Evolutionary conservation across 495 filamentous ascomycete genomes (phyloP).

Genomic region (Penicillium crystallinum): DNA sequence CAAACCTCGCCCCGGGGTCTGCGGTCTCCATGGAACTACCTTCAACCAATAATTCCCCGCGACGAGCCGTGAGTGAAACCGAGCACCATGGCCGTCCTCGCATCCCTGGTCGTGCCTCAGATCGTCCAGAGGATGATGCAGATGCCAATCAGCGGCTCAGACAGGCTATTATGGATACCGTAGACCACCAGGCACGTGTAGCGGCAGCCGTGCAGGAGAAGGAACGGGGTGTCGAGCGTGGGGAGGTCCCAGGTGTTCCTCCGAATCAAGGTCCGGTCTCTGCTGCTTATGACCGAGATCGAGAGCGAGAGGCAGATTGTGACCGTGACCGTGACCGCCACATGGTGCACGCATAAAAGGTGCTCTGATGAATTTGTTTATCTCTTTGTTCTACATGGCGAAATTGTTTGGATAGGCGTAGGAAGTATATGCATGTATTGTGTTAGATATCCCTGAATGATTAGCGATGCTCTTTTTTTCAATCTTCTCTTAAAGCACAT

Average conservation of each 20-base stretch:
- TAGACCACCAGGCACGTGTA: constrained; percentile 38
- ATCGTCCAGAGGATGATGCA: constrained; percentile 34
- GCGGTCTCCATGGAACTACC: constrained; percentile 8
- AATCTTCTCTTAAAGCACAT: too few relatives aligned
- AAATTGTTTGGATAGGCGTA: constrained; percentile 3
- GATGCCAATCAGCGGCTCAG: constrained; percentile 43
- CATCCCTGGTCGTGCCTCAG: constrained; percentile 8
- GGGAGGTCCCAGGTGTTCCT: not conserved
- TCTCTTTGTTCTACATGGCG: constrained; percentile 13
- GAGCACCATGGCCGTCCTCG: constrained; percentile 23
- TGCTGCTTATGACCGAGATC: constrained; percentile 2
- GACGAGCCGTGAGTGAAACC: constrained; percentile 41
- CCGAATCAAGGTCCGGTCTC: not conserved
- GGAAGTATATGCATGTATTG: not conserved
- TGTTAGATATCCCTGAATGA: constrained; percentile 14
- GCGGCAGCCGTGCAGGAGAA: constrained; percentile 33
- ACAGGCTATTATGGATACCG: constrained; percentile 45
- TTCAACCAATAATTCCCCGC: constrained; percentile 27
- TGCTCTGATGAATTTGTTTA: constrained; percentile 2
- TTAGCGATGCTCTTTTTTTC: not conserved
- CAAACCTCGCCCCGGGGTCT: constrained; percentile 12
- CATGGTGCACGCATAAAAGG: constrained; percentile 13
- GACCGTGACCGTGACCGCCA: constrained; percentile 28
- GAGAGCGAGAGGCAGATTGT: constrained; percentile 16
- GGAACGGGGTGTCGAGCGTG: constrained; percentile 23